Conservation (phyloP, 169 alveolate species). For the Cryptosporidium felis region DNA sequence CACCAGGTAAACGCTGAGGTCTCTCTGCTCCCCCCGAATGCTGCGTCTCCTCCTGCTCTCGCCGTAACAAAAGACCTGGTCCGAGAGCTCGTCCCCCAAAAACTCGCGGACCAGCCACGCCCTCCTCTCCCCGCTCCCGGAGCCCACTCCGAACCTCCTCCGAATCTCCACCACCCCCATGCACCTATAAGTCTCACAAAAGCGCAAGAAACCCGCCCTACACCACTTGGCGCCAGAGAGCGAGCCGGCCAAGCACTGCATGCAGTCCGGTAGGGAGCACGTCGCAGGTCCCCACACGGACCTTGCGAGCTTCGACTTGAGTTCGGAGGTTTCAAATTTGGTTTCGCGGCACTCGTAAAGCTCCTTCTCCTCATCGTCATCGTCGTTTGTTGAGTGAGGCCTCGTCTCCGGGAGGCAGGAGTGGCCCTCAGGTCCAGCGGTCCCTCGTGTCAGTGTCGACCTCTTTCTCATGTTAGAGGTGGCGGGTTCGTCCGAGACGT, state of each 20-base stretch:
- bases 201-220: constrained; percentile 7
- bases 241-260: neutral
- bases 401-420: too few species aligned
- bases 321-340: neutral
- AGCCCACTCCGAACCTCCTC: neutral
- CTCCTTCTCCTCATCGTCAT: neutral
- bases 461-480: neutral
- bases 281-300: neutral
- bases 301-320: constrained; percentile 31
- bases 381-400: neutral
- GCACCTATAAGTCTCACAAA: constrained; percentile 29
- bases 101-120: constrained; percentile 63
- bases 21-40: constrained; percentile 3
- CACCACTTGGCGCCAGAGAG: neutral
- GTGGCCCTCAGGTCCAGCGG: too few species aligned
- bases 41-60: neutral
- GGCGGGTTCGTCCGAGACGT: neutral
- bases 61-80: constrained; percentile 19
- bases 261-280: neutral
- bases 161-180: constrained; percentile 44
- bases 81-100: constrained; percentile 43
- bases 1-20: constrained; percentile 71
- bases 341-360: constrained; percentile 44
- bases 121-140: neutral
- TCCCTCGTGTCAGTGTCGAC: too few species aligned